Percentiles rank a stretch among this genome's conserved stretches.
Conservation (phyloP, 257 asterid genomes). For the Misopates orontium region DNA sequence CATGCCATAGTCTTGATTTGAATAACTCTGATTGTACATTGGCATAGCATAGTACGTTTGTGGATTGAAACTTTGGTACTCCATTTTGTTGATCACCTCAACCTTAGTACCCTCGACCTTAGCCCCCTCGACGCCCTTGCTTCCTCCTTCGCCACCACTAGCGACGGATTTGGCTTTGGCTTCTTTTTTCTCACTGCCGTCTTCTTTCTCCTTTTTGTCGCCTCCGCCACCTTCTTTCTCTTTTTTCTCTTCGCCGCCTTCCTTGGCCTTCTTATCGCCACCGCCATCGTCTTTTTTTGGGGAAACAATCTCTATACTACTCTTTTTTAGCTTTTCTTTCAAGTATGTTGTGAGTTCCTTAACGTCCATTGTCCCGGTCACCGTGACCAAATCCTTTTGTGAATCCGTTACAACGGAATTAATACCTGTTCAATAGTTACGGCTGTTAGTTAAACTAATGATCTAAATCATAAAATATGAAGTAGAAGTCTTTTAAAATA, state of each 20-base stretch:
- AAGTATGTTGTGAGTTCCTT: slow-evolving; percentile 61
- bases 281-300: slow-evolving; percentile 67
- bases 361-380: slow-evolving; percentile 71
- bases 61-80: slow-evolving; percentile 43
- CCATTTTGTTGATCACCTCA: slow-evolving; percentile 44
- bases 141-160: slow-evolving; percentile 39
- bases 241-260: slow-evolving; percentile 35
- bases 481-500: background rate
- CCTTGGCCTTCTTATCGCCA: slow-evolving; percentile 36
- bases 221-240: slow-evolving; percentile 22
- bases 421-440: slow-evolving; percentile 67
- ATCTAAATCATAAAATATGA: background rate
- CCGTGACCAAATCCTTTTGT: slow-evolving; percentile 67
- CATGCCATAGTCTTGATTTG: slow-evolving; percentile 61
- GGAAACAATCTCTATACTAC: slow-evolving; percentile 51
- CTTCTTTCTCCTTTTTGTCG: slow-evolving; percentile 23
- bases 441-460: background rate
- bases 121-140: slow-evolving; percentile 35
- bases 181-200: slow-evolving; percentile 25
- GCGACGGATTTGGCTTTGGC: slow-evolving; percentile 22
- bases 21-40: slow-evolving; percentile 48
- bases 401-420: slow-evolving; percentile 50
- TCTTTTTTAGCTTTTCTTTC: slow-evolving; percentile 61
- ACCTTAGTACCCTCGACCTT: slow-evolving; percentile 39
- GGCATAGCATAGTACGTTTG: slow-evolving; percentile 55